These are phyloP conservation scores for Albophoma yamanashiensis DNA, from an alignment of 2,329 filamentous ascomycete species.

Conservation along the genomic window DNA sequence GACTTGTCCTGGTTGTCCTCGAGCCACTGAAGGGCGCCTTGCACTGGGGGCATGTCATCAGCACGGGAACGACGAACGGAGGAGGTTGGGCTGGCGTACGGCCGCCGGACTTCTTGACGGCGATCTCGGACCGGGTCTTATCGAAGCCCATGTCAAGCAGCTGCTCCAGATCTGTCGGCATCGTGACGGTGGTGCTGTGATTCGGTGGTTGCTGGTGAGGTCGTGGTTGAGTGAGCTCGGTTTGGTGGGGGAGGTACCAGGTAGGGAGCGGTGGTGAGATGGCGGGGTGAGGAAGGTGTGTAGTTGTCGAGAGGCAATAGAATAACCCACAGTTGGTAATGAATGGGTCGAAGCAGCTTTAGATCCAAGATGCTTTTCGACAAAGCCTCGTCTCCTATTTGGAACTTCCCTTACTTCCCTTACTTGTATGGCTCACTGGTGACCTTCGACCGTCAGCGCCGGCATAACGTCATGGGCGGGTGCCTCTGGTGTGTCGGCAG, in stretches of 20 bases:
- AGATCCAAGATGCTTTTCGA: neutral
- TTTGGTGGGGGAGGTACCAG: constrained; percentile 9
- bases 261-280: constrained; percentile 1
- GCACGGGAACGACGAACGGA: neutral
- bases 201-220: neutral
- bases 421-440: neutral
- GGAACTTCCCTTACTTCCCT: neutral
- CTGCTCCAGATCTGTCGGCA: constrained; percentile 47
- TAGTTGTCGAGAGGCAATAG: no score
- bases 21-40: constrained; percentile 88
- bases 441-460: neutral
- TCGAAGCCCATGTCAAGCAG: constrained; percentile 74
- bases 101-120: constrained; percentile 72
- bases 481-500: neutral
- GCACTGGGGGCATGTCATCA: constrained; percentile 41
- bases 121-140: constrained; percentile 67
- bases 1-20: constrained; percentile 84
- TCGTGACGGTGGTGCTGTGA: constrained; percentile 29
- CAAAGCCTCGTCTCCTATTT: neutral
- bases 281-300: neutral
- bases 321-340: no score
- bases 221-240: neutral
- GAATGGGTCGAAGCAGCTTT: neutral
- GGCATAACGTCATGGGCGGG: neutral
- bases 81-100: constrained; percentile 38